Evolutionary conservation across 2,329 filamentous ascomycete species (phyloP).

Genomic region (Cercospora citrullina): DNA sequence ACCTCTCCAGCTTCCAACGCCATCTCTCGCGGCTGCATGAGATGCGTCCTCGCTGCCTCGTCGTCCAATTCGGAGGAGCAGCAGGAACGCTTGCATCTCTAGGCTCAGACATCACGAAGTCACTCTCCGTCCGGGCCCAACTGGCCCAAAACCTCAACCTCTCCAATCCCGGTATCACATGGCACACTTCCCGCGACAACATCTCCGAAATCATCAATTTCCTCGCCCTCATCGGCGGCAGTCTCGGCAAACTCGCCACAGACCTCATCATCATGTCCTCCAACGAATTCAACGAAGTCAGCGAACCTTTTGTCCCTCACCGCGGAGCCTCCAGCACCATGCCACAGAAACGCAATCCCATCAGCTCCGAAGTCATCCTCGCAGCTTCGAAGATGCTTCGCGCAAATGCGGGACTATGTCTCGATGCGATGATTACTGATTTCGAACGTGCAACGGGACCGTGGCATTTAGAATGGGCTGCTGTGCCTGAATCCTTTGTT

Average conservation of each 20-base stretch:
- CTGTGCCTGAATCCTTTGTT: constrained; percentile 35
- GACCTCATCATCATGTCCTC: constrained; percentile 38
- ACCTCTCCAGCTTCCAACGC: constrained; percentile 35
- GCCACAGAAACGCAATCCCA: constrained; percentile 50
- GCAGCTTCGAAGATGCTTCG: constrained; percentile 34
- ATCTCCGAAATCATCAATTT: constrained; percentile 34
- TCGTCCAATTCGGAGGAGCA: constrained; percentile 38
- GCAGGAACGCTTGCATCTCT: constrained; percentile 37
- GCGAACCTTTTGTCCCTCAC: constrained; percentile 51
- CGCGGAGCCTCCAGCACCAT: constrained; percentile 58
- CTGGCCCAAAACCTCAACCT: constrained; percentile 30
- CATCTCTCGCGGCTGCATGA: constrained; percentile 32
- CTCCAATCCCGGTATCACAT: constrained; percentile 29
- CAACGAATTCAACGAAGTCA: constrained; percentile 36
- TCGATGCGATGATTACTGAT: constrained; percentile 38
- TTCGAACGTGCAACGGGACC: constrained; percentile 37
- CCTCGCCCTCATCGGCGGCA: constrained; percentile 34
- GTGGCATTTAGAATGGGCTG: constrained; percentile 39
- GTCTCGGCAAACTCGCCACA: constrained; percentile 34
- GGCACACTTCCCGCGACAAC: constrained; percentile 38
- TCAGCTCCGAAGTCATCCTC: constrained; percentile 34
- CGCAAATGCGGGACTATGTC: constrained; percentile 28
- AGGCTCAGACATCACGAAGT: constrained; percentile 15
- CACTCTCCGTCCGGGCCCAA: constrained; percentile 26
- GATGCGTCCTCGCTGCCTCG: constrained; percentile 30